These are phyloP conservation scores for Geranomyces michiganensis DNA, from an alignment of 192 early-diverging fungal species.

Conservation along the genomic window DNA sequence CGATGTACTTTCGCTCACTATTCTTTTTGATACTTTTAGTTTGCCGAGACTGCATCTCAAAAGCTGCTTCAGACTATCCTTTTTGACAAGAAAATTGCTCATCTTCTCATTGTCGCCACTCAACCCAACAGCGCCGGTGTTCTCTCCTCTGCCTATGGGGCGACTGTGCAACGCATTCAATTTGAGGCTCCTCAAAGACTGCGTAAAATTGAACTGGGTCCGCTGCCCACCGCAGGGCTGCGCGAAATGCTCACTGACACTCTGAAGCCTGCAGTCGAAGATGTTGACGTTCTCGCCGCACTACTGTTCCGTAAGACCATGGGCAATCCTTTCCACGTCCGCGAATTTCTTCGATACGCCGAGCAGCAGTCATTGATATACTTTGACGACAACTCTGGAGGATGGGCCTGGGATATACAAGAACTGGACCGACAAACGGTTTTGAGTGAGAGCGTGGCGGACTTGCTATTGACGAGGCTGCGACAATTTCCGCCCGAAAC, in stretches of 20 bases:
- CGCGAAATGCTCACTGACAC: slow-evolving; percentile 43
- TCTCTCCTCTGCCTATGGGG: not conserved
- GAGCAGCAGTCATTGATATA: slow-evolving; percentile 40
- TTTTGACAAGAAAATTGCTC: slow-evolving; percentile 23
- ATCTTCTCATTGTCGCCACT: slow-evolving; percentile 28
- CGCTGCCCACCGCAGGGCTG: slow-evolving; percentile 36
- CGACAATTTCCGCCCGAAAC: slow-evolving; percentile 37
- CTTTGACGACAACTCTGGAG: slow-evolving; percentile 43
- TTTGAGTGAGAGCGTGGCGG: slow-evolving; percentile 44
- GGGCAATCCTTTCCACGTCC: slow-evolving; percentile 49
- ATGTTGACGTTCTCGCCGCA: slow-evolving; percentile 37
- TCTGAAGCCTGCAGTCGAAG: slow-evolving; percentile 36
- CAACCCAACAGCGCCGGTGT: not conserved
- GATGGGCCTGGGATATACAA: slow-evolving; percentile 54
- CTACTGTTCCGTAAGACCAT: slow-evolving; percentile 48
- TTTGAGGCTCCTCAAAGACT: slow-evolving; percentile 28
- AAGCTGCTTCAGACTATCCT: slow-evolving; percentile 27
- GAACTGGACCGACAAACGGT: slow-evolving; percentile 44
- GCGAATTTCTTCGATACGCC: slow-evolving; percentile 44
- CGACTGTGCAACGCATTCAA: slow-evolving; percentile 21
- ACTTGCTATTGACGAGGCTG: slow-evolving; percentile 43
- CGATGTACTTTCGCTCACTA: not conserved
- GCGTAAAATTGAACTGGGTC: slow-evolving; percentile 35
- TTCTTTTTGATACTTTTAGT: slow-evolving; percentile 10
- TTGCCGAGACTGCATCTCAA: slow-evolving; percentile 22